Base-by-base conservation (phyloP, 2,329 filamentous ascomycete genomes). In the Aspergillus sp. region DNA sequence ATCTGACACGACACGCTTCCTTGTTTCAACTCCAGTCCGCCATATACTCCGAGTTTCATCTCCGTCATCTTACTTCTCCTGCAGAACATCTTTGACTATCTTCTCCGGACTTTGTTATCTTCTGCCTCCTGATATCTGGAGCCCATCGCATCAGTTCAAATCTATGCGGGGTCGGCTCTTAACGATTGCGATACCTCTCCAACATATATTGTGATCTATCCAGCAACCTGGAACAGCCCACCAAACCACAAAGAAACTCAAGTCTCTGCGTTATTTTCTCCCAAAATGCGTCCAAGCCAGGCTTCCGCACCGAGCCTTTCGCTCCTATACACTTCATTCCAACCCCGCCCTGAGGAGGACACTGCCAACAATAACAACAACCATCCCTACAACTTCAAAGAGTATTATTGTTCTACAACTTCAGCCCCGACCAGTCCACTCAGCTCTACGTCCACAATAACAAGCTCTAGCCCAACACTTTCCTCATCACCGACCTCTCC, bases 251-350 rank as follows among this genome's bases (percentile, higher is more conserved):
- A 39, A 35, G 25, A 23, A 31, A 33, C 11, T 48, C 23, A 37
- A 45, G 23, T 15, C 9, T 43, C 33, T 19, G 7, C 23, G n/a
- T 46, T 19, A 17, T 35, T 45, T 33, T 45, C 39, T 39, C 31
- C 12, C n/a, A 64, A 47, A 55, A 70, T 70, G 68, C 62, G 57
- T 39, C 48, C 55, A 54, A 65, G 65, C 52, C 58, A 66, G 47
- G 43, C 61, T 27, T 51, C 65, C 12, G 56, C 62, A 4, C 68
- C 70, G 49, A 65, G 66, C 52, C 68, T 71, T 48, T 66, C 68
- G 39, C 64, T 75, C 37, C 62, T 75, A 27, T 66, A 66, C 58
- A 71, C 71, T 41, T 66, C 70, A 8, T 71, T 73, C 62, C 62
- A 58, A 55, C 59, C 62, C 53, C 61, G 44, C 37, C 52, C 23